A percentile compares a stretch with the other conserved stretches of the same genome.
phyloP scores from a whole-genome alignment of 108 stramenopile genomes.

The Discostella stelligeroides region DNA sequence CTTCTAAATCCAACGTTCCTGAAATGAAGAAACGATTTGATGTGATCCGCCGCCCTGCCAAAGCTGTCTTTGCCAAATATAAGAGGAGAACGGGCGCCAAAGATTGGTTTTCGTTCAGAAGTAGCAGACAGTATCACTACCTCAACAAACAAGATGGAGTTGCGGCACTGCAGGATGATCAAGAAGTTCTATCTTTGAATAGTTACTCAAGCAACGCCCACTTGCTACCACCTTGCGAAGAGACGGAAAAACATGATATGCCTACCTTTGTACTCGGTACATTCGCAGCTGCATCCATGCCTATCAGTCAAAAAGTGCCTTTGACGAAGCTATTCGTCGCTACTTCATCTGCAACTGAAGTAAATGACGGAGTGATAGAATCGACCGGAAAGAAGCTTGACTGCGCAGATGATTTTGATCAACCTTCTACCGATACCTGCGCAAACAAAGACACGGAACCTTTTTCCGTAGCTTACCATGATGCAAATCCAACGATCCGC shows the following conservation, averaged over 20 bases:
- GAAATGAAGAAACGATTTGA: conserved; percentile 9
- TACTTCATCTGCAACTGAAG: not conserved
- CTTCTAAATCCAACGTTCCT: not conserved
- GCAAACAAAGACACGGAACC: too few species aligned
- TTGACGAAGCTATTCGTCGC: not conserved
- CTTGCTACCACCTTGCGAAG: not conserved
- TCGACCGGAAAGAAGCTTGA: too few species aligned
- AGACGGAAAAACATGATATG: conserved; percentile 6
- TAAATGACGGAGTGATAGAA: not conserved
- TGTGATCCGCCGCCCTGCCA: conserved; percentile 13
- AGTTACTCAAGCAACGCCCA: conserved; percentile 35
- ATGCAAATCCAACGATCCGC: not conserved
- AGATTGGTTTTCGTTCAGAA: conserved; percentile 30
- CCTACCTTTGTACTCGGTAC: conserved; percentile 34
- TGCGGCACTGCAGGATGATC: conserved; percentile 33
- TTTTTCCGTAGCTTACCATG: too few species aligned
- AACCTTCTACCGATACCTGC: not conserved
- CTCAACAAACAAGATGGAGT: conserved; percentile 14
- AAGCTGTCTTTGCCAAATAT: conserved; percentile 2
- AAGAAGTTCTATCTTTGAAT: conserved; percentile 33
- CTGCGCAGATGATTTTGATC: not conserved
- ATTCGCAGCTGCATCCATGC: conserved; percentile 39
- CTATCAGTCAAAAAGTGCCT: conserved; percentile 10
- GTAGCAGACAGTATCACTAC: conserved; percentile 24
- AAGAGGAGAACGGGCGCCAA: conserved; percentile 20